Evolutionary conservation across 1,284 basidiomycete species (phyloP), one percentile per base, ranked within the genome.

Genomic region (Sanghuangporus weigelae): DNA sequence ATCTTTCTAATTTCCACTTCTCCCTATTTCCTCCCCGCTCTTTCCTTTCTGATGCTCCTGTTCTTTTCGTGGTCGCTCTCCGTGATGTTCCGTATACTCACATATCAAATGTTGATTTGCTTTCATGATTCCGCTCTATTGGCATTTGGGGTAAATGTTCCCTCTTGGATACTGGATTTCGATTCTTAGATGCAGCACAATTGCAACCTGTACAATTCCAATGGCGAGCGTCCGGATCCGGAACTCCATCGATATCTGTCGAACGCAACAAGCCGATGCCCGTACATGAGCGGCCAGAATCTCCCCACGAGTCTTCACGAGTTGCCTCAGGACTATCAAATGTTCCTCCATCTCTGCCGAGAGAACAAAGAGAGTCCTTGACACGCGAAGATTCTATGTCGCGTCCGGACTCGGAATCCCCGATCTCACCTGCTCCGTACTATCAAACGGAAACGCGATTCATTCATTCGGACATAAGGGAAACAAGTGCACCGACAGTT

Each of bases 381-480:
- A 21, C 31, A 19, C 53, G 26, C 16, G 53, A 54, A 31, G 53
- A 38, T 39, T 46, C 55, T 8, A 51, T 23, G 16, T 48, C 51
- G 42, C 54, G 31, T 14, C 44, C 46, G 21, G 54, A 62, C 39
- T 70, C 71, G 12, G 68, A 71, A 58, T 72, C 72, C 26, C 68
- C 70, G 10, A 58, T 70, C 26, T 73, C 72, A 16, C 71, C 71
- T 7, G 65, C 67, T n/a, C 53, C 59, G 31, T 10, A 49, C 7
- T 48, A 38, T 58, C 56, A n/a, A 16, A 21, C 8, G 53, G 21
- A 35, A 7, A 23, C 16, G 12, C 55, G 31, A 16, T n/a, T 48
- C 54, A 39, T 57, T 19, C 23, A 31, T 31, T 35, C 53, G 53
- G 35, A 54, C 35, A 38, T 31, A 31, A 54, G 53, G 53, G 53